Evolutionary conservation across 2,329 filamentous ascomycete genomes (phyloP).

Genomic region (Leptographium lundbergii): DNA sequence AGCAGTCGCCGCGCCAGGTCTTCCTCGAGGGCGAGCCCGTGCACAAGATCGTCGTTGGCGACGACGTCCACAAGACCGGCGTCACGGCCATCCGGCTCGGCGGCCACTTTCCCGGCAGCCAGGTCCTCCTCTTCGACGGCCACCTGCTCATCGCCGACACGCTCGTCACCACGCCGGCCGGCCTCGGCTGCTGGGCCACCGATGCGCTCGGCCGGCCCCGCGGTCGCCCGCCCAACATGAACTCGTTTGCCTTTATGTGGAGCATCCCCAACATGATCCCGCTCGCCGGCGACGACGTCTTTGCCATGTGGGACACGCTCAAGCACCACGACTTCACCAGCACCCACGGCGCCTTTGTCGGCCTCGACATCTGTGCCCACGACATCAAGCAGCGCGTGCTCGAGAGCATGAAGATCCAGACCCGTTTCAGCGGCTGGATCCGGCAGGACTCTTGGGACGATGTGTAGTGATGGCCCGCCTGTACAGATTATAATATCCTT

Average conservation of each 20-base stretch:
- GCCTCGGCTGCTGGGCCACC: slow-evolving; percentile 32
- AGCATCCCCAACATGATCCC: slow-evolving; percentile 66
- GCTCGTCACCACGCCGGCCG: slow-evolving; percentile 55
- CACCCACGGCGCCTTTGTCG: slow-evolving; percentile 55
- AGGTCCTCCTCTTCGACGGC: slow-evolving; percentile 49
- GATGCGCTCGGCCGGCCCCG: slow-evolving; percentile 26
- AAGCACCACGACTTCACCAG: slow-evolving; percentile 48
- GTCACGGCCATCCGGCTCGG: slow-evolving; percentile 56
- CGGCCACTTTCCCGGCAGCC: slow-evolving; percentile 68
- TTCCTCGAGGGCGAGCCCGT: slow-evolving; percentile 29
- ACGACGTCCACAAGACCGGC: slow-evolving; percentile 11
- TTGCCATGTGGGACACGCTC: slow-evolving; percentile 57
- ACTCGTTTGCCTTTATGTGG: slow-evolving; percentile 62
- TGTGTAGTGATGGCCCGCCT: not conserved
- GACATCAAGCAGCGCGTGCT: slow-evolving; percentile 52
- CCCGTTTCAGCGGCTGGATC: slow-evolving; percentile 35
- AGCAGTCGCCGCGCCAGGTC: slow-evolving; percentile 28
- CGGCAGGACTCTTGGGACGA: slow-evolving; percentile 18
- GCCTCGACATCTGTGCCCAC: slow-evolving; percentile 44
- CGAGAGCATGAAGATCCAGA: slow-evolving; percentile 67
- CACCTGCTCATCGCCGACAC: slow-evolving; percentile 67
- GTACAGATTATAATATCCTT: too few species aligned
- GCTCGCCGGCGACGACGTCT: slow-evolving; percentile 48
- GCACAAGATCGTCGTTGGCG: slow-evolving; percentile 20
- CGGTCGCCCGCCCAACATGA: slow-evolving; percentile 28